Percentiles rank a stretch among this genome's conserved stretches.
These are phyloP conservation scores for Hyphopichia fennica DNA, from an alignment of 1,139 yeast genomes.

Conservation along the genomic window DNA sequence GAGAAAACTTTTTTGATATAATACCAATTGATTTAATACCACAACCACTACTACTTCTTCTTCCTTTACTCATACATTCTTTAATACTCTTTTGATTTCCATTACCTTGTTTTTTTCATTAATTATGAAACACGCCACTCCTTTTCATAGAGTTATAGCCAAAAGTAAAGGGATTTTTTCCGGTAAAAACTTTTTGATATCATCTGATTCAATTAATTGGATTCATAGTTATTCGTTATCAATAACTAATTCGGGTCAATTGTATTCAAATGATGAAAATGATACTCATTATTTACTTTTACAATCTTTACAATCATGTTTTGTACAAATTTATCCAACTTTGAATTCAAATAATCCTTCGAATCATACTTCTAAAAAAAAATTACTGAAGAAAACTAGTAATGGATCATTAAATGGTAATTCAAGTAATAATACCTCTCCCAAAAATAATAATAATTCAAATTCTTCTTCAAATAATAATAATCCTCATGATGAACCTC, in stretches of 20 bases:
- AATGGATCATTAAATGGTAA: conserved; percentile 1
- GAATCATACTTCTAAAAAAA: conserved; percentile 8
- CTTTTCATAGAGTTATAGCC: conserved; percentile 31
- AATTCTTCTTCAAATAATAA: neutral
- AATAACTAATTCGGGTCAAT: conserved; percentile 38
- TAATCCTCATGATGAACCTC: conserved; percentile 28
- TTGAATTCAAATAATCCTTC: conserved; percentile 11
- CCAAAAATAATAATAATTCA: neutral
- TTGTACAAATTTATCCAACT: conserved; percentile 37
- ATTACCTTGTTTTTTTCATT: neutral
- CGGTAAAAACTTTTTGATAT: conserved; percentile 35
- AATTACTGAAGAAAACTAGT: conserved; percentile 8
- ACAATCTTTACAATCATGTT: conserved; percentile 42
- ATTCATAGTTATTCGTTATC: conserved; percentile 30
- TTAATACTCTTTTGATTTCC: neutral
- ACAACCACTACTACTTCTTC: too few species aligned
- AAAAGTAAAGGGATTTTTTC: conserved; percentile 39
- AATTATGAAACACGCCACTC: conserved; percentile 19
- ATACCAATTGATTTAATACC: too few species aligned
- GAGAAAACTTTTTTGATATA: too few species aligned
- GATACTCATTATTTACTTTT: conserved; percentile 35
- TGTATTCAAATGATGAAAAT: conserved; percentile 35
- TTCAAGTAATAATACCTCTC: neutral
- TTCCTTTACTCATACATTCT: too few species aligned
- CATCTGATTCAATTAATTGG: conserved; percentile 43